Percentiles rank a stretch among this genome's conserved stretches.
phyloP scores from a whole-genome alignment of 106 monocot genomes.

The Acorus calamus region DNA sequence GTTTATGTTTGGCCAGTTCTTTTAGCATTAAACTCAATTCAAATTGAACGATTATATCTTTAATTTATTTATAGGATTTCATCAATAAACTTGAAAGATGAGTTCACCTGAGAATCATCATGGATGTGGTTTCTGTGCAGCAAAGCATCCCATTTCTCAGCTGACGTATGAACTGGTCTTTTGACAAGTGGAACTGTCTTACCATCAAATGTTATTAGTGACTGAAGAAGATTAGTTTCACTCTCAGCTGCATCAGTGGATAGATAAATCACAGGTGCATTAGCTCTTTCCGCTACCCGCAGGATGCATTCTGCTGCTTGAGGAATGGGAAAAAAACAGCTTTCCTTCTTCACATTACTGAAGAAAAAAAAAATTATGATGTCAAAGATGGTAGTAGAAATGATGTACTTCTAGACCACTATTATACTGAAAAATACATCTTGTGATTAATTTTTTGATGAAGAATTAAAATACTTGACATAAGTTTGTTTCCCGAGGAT shows the following conservation, averaged over 20 bases:
- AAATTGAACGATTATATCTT: too few species aligned
- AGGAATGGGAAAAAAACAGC: conserved; percentile 91
- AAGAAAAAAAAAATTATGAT: neutral
- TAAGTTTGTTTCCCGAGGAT: too few species aligned
- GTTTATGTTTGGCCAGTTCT: too few species aligned
- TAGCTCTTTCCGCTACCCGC: conserved; percentile 44
- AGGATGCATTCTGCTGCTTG: conserved; percentile 85
- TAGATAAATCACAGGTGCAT: conserved; percentile 72
- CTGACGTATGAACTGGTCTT: conserved; percentile 52
- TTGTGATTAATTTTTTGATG: too few species aligned
- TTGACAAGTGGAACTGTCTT: conserved; percentile 58
- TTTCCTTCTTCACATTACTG: conserved; percentile 81
- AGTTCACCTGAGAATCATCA: conserved; percentile 61
- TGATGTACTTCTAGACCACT: too few species aligned
- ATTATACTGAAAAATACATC: too few species aligned
- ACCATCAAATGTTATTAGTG: conserved; percentile 41
- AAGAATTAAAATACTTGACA: too few species aligned
- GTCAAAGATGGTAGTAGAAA: neutral
- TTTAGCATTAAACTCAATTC: too few species aligned
- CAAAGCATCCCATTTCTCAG: conserved; percentile 95
- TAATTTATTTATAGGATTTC: too few species aligned
- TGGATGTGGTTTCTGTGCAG: conserved; percentile 72
- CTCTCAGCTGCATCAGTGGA: conserved; percentile 93
- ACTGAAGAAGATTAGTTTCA: conserved; percentile 76
- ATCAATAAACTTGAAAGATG: neutral